phyloP scores from a whole-genome alignment of 805 yeast genomes.

The Gaillardinia entomophila region DNA sequence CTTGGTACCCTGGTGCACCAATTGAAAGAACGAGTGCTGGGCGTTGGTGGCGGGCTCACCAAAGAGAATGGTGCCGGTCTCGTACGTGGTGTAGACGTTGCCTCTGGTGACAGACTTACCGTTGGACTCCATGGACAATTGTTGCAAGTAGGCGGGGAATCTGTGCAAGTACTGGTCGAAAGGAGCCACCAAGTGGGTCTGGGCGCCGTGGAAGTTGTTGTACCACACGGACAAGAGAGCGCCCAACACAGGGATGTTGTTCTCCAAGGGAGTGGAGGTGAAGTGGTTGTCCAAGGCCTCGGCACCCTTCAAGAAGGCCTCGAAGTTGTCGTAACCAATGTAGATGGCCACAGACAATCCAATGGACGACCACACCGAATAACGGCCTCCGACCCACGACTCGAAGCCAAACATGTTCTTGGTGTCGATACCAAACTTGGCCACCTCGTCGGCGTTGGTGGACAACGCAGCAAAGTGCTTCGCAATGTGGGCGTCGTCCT shows the following conservation, averaged over 20 bases:
- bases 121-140: slow-evolving; percentile 97
- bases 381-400: slow-evolving; percentile 99
- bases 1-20: slow-evolving; percentile 98
- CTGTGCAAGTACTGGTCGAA: slow-evolving; percentile 98
- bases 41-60: slow-evolving; percentile 99
- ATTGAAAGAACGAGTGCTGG: slow-evolving; percentile 98
- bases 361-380: slow-evolving; percentile 99
- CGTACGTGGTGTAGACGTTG: slow-evolving; percentile 85
- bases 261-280: slow-evolving; percentile 72
- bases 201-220: slow-evolving; percentile 97
- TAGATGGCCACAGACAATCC: slow-evolving; percentile 93
- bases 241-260: slow-evolving; percentile 90
- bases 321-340: slow-evolving; percentile 94
- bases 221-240: slow-evolving; percentile 96
- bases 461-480: slow-evolving; percentile 97
- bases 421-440: slow-evolving; percentile 94
- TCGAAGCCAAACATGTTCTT: slow-evolving; percentile 98
- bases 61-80: slow-evolving; percentile 91
- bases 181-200: slow-evolving; percentile 97
- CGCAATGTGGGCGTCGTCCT: slow-evolving; percentile 69
- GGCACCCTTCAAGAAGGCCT: slow-evolving; percentile 90
- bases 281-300: slow-evolving; percentile 96
- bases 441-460: slow-evolving; percentile 86
- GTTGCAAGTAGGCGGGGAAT: slow-evolving; percentile 99
- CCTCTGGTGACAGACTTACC: slow-evolving; percentile 97